Conservation (phyloP, 2,329 filamentous ascomycete species). For the Ustilaginoidea virens region DNA sequence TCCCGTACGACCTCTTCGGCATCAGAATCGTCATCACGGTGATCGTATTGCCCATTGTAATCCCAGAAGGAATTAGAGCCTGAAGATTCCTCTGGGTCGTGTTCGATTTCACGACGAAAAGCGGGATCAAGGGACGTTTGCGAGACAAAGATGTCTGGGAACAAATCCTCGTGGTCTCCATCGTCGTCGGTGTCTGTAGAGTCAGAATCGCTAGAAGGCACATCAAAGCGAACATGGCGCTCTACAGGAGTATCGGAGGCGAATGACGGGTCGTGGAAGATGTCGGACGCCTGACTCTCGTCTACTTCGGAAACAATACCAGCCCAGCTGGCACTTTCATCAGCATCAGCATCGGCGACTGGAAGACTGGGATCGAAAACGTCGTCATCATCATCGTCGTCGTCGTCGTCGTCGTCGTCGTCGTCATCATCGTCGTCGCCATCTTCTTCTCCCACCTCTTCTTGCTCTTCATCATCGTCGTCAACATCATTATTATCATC, state of each 20-base stretch:
- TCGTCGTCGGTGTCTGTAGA: constrained; percentile 49
- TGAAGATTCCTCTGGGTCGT: constrained; percentile 44
- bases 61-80: constrained; percentile 50
- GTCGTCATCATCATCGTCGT: constrained; percentile 13
- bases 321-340: constrained; percentile 37
- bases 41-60: constrained; percentile 32
- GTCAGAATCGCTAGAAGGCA: constrained; percentile 51
- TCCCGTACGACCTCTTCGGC: constrained; percentile 23
- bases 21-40: constrained; percentile 21
- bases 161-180: constrained; percentile 48
- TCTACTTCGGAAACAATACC: constrained; percentile 35
- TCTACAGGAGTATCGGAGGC: constrained; percentile 24
- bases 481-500: constrained; percentile 6
- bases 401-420: constrained; percentile 22
- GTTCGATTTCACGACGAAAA: constrained; percentile 60
- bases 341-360: constrained; percentile 21
- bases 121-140: constrained; percentile 58
- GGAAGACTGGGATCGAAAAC: constrained; percentile 19
- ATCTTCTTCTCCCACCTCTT: too few relatives aligned
- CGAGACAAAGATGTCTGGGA: constrained; percentile 65
- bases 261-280: constrained; percentile 24
- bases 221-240: constrained; percentile 61
- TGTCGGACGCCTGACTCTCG: constrained; percentile 27
- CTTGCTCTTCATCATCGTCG: too few relatives aligned
- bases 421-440: constrained; percentile 23